Evolutionary conservation across 2,329 filamentous ascomycete species (phyloP).

Genomic region (Penicillium decumbens): DNA sequence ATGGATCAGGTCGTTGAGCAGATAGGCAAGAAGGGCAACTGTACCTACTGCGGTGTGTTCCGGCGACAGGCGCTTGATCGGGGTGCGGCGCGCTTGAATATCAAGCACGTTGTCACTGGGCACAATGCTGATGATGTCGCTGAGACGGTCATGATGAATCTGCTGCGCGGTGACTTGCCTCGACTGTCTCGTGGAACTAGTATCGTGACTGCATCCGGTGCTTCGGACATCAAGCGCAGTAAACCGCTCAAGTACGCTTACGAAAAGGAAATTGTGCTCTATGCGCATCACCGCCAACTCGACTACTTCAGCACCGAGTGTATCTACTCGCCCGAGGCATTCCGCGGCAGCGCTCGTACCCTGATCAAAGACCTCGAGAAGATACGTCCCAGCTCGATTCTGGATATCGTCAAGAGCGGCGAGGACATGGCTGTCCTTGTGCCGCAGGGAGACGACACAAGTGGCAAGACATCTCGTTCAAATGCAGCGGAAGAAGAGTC

Average conservation of each 20-base stretch:
- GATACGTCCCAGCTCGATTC: slow-evolving; percentile 85
- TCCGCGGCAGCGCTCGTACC: slow-evolving; percentile 82
- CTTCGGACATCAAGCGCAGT: slow-evolving; percentile 87
- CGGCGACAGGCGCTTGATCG: slow-evolving; percentile 88
- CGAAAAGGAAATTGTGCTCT: slow-evolving; percentile 97
- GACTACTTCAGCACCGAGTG: slow-evolving; percentile 99
- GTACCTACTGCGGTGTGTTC: slow-evolving; percentile 98
- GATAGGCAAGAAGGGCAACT: slow-evolving; percentile 96
- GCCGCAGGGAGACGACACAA: slow-evolving; percentile 51
- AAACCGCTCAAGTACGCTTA: slow-evolving; percentile 98
- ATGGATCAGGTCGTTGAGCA: slow-evolving; percentile 98
- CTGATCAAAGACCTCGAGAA: slow-evolving; percentile 94
- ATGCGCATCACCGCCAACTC: slow-evolving; percentile 92
- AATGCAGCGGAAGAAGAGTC: slow-evolving; percentile 45
- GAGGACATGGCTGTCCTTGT: slow-evolving; percentile 95
- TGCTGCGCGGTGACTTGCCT: slow-evolving; percentile 83
- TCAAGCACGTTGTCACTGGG: slow-evolving; percentile 91
- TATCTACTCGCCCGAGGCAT: slow-evolving; percentile 96
- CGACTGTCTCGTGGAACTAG: slow-evolving; percentile 82
- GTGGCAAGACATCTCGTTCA: slow-evolving; percentile 17
- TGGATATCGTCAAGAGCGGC: slow-evolving; percentile 90
- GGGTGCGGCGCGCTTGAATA: slow-evolving; percentile 78
- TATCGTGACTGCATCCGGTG: slow-evolving; percentile 73
- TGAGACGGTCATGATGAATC: slow-evolving; percentile 96
- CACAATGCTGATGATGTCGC: slow-evolving; percentile 98